phyloP scores from a whole-genome alignment of 139 green algal species.

The Yamagishiella unicocca region DNA sequence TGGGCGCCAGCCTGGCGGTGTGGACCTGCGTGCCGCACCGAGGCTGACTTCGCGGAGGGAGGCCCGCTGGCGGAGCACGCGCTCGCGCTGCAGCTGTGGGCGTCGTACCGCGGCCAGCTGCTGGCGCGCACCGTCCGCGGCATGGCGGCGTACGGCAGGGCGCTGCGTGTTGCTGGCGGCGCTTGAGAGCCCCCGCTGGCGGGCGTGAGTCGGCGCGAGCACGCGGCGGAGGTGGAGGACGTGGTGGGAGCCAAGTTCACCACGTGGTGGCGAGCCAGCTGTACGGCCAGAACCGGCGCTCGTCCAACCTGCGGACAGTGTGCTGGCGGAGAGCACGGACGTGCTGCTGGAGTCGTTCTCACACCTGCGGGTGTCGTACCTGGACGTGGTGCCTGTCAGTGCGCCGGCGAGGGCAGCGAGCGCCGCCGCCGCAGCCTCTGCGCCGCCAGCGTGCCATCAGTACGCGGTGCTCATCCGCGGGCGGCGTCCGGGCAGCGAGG shows the following conservation, averaged over 20 bases:
- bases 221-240: slow-evolving; percentile 57
- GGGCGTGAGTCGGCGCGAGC: not conserved
- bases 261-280: slow-evolving; percentile 84
- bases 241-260: slow-evolving; percentile 81
- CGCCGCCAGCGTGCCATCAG: not conserved
- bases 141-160: slow-evolving; percentile 78
- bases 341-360: slow-evolving; percentile 46
- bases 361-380: slow-evolving; percentile 16
- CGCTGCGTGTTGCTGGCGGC: slow-evolving; percentile 57
- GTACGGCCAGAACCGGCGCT: slow-evolving; percentile 35
- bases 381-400: not conserved
- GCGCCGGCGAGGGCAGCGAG: not conserved
- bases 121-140: slow-evolving; percentile 82
- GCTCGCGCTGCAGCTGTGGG: slow-evolving; percentile 40
- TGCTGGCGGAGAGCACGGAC: slow-evolving; percentile 45
- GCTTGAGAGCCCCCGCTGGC: slow-evolving; percentile 19
- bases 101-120: slow-evolving; percentile 81
- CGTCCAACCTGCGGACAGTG: slow-evolving; percentile 18
- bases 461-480: not conserved
- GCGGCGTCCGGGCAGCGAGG: too few relatives aligned
- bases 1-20: not conserved
- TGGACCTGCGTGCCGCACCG: slow-evolving; percentile 1
- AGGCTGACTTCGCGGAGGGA: slow-evolving; percentile 19
- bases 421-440: not conserved
- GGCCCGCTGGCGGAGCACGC: slow-evolving; percentile 6